These are phyloP conservation scores for Gossypium aridum DNA, from an alignment of 441 rosid genomes.

Conservation along the genomic window DNA sequence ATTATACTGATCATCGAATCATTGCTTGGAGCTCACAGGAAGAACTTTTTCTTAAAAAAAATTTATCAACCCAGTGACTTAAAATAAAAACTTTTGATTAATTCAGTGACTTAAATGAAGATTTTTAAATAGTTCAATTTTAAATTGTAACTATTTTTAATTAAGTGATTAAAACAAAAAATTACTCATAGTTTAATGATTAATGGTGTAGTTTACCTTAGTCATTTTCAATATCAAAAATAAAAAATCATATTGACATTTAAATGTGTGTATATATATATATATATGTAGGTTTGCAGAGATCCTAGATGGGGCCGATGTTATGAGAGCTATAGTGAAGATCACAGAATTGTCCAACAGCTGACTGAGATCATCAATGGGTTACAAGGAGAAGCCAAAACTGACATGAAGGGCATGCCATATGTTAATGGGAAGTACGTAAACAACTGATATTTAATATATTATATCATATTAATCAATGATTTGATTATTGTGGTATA, in stretches of 20 bases:
- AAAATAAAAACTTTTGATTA: too few species aligned
- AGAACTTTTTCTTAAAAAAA: too few species aligned
- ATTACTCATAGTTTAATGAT: neutral
- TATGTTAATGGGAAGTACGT: neutral
- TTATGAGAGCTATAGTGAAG: conserved; percentile 8
- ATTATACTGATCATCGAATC: neutral
- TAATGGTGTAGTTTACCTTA: neutral
- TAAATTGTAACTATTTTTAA: too few species aligned
- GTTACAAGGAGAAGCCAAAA: neutral
- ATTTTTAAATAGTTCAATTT: neutral
- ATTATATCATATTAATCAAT: neutral
- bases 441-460: neutral
- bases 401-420: conserved; percentile 1
- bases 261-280: neutral
- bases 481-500: neutral
- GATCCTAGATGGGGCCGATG: conserved; percentile 11
- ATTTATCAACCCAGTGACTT: too few species aligned
- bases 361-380: conserved; percentile 1
- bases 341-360: neutral
- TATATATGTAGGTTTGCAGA: neutral
- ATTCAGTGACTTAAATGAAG: neutral
- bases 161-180: neutral
- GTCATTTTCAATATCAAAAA: neutral
- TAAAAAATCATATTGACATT: neutral
- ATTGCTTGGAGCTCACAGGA: neutral